These are phyloP conservation scores for Mycena maculata DNA, from an alignment of 768 basidiomycete genomes.

Conservation along the genomic window DNA sequence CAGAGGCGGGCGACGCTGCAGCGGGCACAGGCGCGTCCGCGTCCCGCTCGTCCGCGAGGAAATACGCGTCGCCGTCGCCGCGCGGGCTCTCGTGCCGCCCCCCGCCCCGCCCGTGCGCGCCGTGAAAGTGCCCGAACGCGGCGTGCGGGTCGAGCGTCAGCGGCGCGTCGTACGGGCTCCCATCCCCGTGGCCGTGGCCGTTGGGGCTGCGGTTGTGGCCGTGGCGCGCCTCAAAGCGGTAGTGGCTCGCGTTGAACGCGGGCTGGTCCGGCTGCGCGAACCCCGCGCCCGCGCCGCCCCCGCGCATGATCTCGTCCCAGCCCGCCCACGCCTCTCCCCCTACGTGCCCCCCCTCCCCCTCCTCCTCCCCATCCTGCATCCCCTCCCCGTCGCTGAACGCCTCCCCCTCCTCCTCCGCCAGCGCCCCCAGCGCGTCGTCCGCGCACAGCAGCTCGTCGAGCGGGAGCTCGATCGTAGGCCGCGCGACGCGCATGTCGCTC, in stretches of 20 bases:
- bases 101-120: too few species aligned
- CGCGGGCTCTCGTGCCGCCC: too few species aligned
- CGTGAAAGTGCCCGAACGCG: slow-evolving; percentile 14
- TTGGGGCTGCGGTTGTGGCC: too few species aligned
- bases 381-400: background rate
- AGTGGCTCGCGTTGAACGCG: background rate
- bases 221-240: too few species aligned
- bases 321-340: slow-evolving; percentile 12
- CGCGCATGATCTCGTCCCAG: slow-evolving; percentile 30
- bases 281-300: slow-evolving; percentile 1
- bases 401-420: background rate
- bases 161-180: background rate
- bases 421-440: slow-evolving; percentile 47
- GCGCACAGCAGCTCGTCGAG: slow-evolving; percentile 82
- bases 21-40: too few species aligned
- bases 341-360: background rate
- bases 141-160: slow-evolving; percentile 33
- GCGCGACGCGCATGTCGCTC: slow-evolving; percentile 55
- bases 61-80: background rate
- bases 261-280: background rate
- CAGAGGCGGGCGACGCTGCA: too few species aligned
- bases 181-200: too few species aligned
- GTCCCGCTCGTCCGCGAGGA: too few species aligned
- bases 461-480: slow-evolving; percentile 87
- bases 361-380: background rate